A percentile compares a stretch with the other conserved stretches of the same genome.
Conservation (phyloP, 352 stramenopile species). For the Phytophthora idaei region DNA sequence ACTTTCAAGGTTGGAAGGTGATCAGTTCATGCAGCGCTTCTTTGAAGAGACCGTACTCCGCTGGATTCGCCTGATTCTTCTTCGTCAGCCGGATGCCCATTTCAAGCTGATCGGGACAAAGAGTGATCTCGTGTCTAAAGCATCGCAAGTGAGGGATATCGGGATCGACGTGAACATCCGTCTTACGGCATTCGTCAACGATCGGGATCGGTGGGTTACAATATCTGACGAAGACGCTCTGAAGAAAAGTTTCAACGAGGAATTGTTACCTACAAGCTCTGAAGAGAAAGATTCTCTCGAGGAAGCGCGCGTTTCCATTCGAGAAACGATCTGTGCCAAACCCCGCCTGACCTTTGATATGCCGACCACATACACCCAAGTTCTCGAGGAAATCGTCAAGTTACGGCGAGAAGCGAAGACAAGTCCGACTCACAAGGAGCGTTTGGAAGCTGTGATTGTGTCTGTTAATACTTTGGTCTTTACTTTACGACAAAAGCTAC, state of each 20-base stretch:
- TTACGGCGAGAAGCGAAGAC: not conserved
- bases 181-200: slow-evolving; percentile 1
- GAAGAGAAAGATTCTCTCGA: not conserved
- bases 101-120: slow-evolving; percentile 30
- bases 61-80: slow-evolving; percentile 17
- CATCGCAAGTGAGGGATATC: not conserved
- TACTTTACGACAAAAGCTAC: not conserved
- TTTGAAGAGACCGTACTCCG: slow-evolving; percentile 19
- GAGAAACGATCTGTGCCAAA: not conserved
- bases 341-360: slow-evolving; percentile 9
- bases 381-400: slow-evolving; percentile 8
- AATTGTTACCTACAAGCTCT: not conserved
- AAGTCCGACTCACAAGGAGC: not conserved
- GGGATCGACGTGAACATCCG: not conserved
- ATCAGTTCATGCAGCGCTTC: slow-evolving; percentile 13
- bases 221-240: not conserved
- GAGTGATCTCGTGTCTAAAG: not conserved
- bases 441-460: slow-evolving; percentile 6
- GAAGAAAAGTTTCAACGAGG: not conserved
- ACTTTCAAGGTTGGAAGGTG: not conserved
- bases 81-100: slow-evolving; percentile 18
- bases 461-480: not conserved
- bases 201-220: not conserved
- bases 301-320: not conserved
- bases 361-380: not conserved